A percentile compares a stretch with the other conserved stretches of the same genome.
Conservation (phyloP, 371 early-diverging fungal species). For the Dichotomocladium elegans region DNA sequence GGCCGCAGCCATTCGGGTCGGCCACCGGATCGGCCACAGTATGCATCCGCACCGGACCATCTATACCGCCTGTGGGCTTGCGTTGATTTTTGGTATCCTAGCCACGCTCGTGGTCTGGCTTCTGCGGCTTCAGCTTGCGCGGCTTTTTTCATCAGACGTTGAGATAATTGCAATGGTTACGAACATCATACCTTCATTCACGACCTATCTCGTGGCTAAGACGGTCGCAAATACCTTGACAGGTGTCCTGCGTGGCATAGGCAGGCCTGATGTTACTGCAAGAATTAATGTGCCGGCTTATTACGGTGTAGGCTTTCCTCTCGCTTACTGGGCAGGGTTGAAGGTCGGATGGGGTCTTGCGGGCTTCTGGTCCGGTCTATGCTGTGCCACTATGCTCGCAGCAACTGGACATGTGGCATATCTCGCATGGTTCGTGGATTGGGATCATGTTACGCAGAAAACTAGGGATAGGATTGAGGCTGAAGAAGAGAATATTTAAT, state of each 20-base stretch:
- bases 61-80: no score
- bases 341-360: conserved; percentile 46
- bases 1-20: conserved; percentile 68
- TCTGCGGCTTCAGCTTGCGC: background rate
- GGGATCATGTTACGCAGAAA: conserved; percentile 38
- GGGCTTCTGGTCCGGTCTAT: conserved; percentile 69
- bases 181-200: background rate
- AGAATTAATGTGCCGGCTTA: conserved; percentile 63
- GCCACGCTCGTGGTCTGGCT: background rate
- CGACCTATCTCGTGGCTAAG: background rate
- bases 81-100: background rate
- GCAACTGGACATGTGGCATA: conserved; percentile 34
- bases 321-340: conserved; percentile 61
- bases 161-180: background rate
- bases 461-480: conserved; percentile 29
- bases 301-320: conserved; percentile 63
- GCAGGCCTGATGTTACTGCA: conserved; percentile 67
- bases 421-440: conserved; percentile 41
- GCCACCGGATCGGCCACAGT: conserved; percentile 59
- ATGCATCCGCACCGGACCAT: background rate
- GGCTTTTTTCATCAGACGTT: background rate
- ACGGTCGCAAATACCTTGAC: background rate
- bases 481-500: conserved; percentile 12
- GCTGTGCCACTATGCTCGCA: conserved; percentile 47
- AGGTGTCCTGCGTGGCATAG: conserved; percentile 70